These are phyloP conservation scores for Raddia guianensis DNA, from an alignment of 176 grass and related monocot genomes.

Conservation along the genomic window DNA sequence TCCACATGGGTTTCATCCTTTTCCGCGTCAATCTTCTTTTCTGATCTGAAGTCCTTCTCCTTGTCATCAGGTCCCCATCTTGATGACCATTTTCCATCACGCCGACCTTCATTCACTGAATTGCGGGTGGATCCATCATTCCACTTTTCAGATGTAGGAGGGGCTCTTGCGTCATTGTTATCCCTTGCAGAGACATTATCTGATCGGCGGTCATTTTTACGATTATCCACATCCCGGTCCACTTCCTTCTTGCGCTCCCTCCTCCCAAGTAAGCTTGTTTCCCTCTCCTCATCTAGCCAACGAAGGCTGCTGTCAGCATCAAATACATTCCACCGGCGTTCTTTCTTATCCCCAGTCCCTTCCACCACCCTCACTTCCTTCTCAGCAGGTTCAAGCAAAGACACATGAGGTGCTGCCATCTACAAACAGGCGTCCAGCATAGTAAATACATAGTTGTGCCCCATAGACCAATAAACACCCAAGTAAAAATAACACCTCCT, in stretches of 20 bases:
- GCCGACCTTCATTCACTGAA: slow-evolving; percentile 58
- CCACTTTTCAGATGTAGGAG: slow-evolving; percentile 64
- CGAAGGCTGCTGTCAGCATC: slow-evolving; percentile 74
- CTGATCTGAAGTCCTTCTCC: slow-evolving; percentile 70
- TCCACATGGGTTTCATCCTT: slow-evolving; percentile 67
- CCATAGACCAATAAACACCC: not conserved
- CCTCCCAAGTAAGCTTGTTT: slow-evolving; percentile 81
- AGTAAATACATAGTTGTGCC: not conserved
- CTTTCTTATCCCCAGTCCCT: slow-evolving; percentile 74
- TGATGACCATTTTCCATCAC: slow-evolving; percentile 90
- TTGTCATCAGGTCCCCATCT: slow-evolving; percentile 98
- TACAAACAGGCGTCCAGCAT: slow-evolving; percentile 12
- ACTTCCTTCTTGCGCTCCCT: slow-evolving; percentile 78
- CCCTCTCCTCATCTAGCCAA: slow-evolving; percentile 98
- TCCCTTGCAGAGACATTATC: slow-evolving; percentile 73
- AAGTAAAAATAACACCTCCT: not conserved
- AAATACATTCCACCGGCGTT: slow-evolving; percentile 52
- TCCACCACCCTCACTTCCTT: slow-evolving; percentile 68
- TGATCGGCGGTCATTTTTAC: slow-evolving; percentile 70
- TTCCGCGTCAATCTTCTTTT: slow-evolving; percentile 72
- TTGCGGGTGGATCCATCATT: slow-evolving; percentile 55
- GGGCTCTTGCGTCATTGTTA: slow-evolving; percentile 45
- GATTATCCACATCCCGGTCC: slow-evolving; percentile 71
- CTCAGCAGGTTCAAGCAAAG: slow-evolving; percentile 58
- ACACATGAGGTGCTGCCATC: slow-evolving; percentile 46